Evolutionary conservation across 306 rosid species (phyloP), one percentile per base, ranked within the genome.

Genomic region (Carpinus fangiana): DNA sequence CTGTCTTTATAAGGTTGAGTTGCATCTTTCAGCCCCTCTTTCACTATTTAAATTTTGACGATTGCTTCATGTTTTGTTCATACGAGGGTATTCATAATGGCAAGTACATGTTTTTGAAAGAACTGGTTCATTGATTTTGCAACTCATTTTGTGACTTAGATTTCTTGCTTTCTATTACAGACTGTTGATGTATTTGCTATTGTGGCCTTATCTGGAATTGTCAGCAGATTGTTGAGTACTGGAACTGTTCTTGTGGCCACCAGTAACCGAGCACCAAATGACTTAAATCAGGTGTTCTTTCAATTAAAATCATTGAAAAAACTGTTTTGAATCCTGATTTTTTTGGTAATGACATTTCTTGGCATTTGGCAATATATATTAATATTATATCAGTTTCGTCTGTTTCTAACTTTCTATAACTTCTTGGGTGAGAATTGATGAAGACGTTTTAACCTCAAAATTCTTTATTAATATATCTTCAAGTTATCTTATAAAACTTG

Each of bases 171-270:
- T 90, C 72, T 86, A 79, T 92, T 89, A 83, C 97, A 95, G 98
- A 92, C 98, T 76, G 98, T 95, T 90, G 98, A 95, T 88, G 98
- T 95, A 80, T 95, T 95, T 92, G 97, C 98, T 83, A 88, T 92
- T 89, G 97, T 95, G 90, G 96, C 97, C 85, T 91, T 95, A 86
- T 95, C 97, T 91, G 98, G 98, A 89, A 91, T 95, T 88, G 85
- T 95, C 53, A 88, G 97, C 90, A 91, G 97, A 92, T 87, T 95
- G 86, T 86, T 95, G 87, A 87, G 83, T 72, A 91, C 88, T 46
- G 98, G 97, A 85, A 92, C 98, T 76, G 90, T 95, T 78, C 86
- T 95, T 84, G 96, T 95, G 70, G 98, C 97, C 75, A 95, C 98
- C 76, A 95, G 98, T 81, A 95, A 95, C 76, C 90, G 98, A 82